Evolutionary conservation across 306 rosid species (phyloP).

Genomic region (Vicia faba): DNA sequence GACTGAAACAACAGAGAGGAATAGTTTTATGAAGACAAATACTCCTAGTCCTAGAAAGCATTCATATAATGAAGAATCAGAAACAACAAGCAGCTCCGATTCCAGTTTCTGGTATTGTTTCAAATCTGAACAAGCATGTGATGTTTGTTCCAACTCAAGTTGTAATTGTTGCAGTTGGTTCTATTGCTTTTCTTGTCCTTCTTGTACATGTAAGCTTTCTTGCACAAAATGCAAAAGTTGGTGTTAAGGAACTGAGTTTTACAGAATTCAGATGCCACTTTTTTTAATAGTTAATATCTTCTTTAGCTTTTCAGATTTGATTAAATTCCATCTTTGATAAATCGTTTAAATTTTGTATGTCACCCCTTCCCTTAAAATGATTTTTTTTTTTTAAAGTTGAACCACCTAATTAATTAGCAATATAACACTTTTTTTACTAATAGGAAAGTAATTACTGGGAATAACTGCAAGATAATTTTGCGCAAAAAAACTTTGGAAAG

Average conservation of each 20-base stretch:
- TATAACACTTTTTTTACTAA: too few species aligned
- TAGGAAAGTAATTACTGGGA: not conserved
- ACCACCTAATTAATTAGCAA: not conserved
- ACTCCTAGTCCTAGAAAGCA: conserved; percentile 12
- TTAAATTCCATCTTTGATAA: conserved; percentile 31
- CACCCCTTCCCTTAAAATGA: conserved; percentile 31
- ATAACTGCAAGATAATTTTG: too few species aligned
- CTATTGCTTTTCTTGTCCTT: conserved; percentile 38
- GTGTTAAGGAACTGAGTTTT: conserved; percentile 41
- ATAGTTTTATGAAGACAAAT: conserved; percentile 31
- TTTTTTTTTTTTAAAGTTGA: not conserved
- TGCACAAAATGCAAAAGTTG: conserved; percentile 41
- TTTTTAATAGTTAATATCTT: conserved; percentile 26
- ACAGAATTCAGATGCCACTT: conserved; percentile 27
- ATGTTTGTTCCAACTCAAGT: conserved; percentile 27
- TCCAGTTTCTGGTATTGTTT: conserved; percentile 35
- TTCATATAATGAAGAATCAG: conserved; percentile 25
- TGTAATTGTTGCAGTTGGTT: conserved; percentile 30
- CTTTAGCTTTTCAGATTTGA: conserved; percentile 38
- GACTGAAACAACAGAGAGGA: conserved; percentile 36
- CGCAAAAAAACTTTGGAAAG: too few species aligned
- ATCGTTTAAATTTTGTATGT: conserved; percentile 13
- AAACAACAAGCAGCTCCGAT: conserved; percentile 19
- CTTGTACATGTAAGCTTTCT: conserved; percentile 27
- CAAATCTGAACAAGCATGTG: conserved; percentile 32